phyloP scores from a whole-genome alignment of 768 basidiomycete species.

The Podaxis carcinomalis region DNA sequence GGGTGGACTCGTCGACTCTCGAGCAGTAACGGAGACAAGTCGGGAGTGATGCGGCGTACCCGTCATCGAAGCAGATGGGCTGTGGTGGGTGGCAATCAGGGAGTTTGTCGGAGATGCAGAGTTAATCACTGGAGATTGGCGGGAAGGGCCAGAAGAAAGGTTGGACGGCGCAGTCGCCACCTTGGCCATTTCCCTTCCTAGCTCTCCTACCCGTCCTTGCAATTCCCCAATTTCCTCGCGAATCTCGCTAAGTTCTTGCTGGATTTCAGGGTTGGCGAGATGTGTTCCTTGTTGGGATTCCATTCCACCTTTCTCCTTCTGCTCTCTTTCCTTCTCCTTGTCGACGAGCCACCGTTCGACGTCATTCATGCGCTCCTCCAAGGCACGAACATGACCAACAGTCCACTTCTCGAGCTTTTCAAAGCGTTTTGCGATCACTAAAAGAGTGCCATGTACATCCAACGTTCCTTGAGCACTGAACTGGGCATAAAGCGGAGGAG shows the following conservation, averaged over 20 bases:
- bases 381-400: slow-evolving; percentile 79
- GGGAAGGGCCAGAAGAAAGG: slow-evolving; percentile 48
- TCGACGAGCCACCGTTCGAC: slow-evolving; percentile 90
- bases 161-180: slow-evolving; percentile 50
- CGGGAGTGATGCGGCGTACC: slow-evolving; percentile 36
- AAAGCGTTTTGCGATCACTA: slow-evolving; percentile 74
- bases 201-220: slow-evolving; percentile 66
- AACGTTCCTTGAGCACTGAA: slow-evolving; percentile 69
- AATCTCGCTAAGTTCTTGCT: slow-evolving; percentile 46
- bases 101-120: slow-evolving; percentile 5
- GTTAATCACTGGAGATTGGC: slow-evolving; percentile 28
- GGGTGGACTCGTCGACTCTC: slow-evolving; percentile 63
- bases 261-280: slow-evolving; percentile 18
- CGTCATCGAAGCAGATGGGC: slow-evolving; percentile 28
- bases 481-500: slow-evolving; percentile 72
- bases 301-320: slow-evolving; percentile 15
- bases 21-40: slow-evolving; percentile 39
- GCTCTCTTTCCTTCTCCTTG: slow-evolving; percentile 67
- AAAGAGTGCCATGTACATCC: slow-evolving; percentile 69
- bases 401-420: slow-evolving; percentile 92
- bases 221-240: slow-evolving; percentile 70
- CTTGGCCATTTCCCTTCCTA: slow-evolving; percentile 79
- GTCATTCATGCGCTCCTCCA: slow-evolving; percentile 90
- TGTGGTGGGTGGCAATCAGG: slow-evolving; percentile 7
- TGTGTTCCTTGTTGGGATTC: slow-evolving; percentile 13